A percentile compares a stretch with the other conserved stretches of the same genome.
These are phyloP conservation scores for Drechslerella dactyloides DNA, from an alignment of 2,329 filamentous ascomycete genomes.

Conservation along the genomic window DNA sequence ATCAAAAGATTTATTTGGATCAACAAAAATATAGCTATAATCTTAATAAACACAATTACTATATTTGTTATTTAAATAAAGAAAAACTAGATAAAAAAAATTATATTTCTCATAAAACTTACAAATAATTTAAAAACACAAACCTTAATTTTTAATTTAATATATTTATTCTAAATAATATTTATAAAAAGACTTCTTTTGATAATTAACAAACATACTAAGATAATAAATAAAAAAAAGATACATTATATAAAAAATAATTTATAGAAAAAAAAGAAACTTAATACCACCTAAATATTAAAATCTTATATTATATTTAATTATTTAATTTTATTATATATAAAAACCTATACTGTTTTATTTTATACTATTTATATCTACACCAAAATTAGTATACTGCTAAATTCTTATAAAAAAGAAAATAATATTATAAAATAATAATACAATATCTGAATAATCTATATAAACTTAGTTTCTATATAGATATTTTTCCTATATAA, in stretches of 20 bases:
- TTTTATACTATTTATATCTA: constrained; percentile 8
- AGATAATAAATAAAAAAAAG: neutral
- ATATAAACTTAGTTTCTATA: neutral
- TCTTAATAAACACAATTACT: no score
- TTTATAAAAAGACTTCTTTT: neutral
- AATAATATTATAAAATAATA: no score
- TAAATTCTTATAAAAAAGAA: constrained; percentile 7
- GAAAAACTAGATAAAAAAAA: no score
- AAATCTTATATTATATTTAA: neutral
- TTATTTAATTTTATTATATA: neutral
- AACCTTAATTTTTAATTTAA: neutral
- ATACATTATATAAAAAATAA: neutral
- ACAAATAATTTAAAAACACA: no score
- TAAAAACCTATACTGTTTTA: neutral
- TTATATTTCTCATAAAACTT: no score
- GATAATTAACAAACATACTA: neutral
- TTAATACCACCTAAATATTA: no score
- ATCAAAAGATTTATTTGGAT: no score
- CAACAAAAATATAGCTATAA: no score
- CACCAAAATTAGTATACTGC: constrained; percentile 17
- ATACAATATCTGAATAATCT: neutral
- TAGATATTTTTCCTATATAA: no score
- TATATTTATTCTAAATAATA: neutral
- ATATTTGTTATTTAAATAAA: no score
- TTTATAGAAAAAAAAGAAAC: neutral